These are phyloP conservation scores for Microbotryum silenes-acaulis DNA, from an alignment of 1,284 basidiomycete species.

Conservation along the genomic window DNA sequence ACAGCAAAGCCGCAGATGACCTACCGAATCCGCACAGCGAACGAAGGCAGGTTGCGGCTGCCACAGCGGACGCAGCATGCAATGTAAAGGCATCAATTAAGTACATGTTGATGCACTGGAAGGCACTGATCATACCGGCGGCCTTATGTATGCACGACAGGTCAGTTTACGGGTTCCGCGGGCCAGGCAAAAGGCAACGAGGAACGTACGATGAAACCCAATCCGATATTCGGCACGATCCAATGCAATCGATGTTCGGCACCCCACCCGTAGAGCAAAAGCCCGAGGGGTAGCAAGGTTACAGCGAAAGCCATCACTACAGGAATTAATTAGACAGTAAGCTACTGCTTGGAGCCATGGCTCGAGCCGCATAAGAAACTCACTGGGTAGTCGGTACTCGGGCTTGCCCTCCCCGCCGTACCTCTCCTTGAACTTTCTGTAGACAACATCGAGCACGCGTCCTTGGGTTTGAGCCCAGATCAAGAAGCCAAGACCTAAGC, in stretches of 20 bases:
- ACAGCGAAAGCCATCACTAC: constrained; percentile 51
- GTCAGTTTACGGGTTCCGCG: not conserved
- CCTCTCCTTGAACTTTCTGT: constrained; percentile 48
- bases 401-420: constrained; percentile 54
- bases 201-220: constrained; percentile 14
- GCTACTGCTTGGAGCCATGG: constrained; percentile 7
- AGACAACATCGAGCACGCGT: constrained; percentile 49
- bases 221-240: constrained; percentile 46
- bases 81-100: constrained; percentile 34
- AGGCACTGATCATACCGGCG: constrained; percentile 14
- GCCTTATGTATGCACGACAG: not conserved
- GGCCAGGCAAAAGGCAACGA: too few relatives aligned
- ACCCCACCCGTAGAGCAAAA: constrained; percentile 60
- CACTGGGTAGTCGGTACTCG: constrained; percentile 49
- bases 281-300: constrained; percentile 50
- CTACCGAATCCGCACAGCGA: constrained; percentile 37
- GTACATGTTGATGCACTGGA: constrained; percentile 20
- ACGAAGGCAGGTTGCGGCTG: constrained; percentile 36
- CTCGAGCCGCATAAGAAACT: constrained; percentile 28
- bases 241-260: constrained; percentile 53
- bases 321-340: constrained; percentile 12
- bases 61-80: constrained; percentile 38
- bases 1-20: too few relatives aligned
- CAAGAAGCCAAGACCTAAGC: constrained; percentile 31
- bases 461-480: constrained; percentile 53